Base-by-base conservation (phyloP, 2,329 filamentous ascomycete species). In the Amesomyces nigricolor region DNA sequence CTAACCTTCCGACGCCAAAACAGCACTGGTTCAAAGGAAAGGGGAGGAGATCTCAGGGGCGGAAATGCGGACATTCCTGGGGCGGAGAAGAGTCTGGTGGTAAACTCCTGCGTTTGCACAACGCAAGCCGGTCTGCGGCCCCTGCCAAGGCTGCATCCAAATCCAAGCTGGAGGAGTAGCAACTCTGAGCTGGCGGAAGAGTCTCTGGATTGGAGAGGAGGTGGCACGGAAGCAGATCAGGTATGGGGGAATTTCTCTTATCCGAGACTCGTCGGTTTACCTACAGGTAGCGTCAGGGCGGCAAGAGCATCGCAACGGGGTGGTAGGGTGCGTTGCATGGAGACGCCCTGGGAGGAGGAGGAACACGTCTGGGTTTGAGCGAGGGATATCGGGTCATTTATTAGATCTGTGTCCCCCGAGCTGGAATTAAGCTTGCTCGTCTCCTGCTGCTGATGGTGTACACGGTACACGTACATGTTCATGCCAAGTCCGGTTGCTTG, bases 21-120 rank as follows among this genome's bases (percentile, higher is more conserved):
- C 14, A 43, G 22, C 43, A 42, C 39, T n/a, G 17, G 45, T 13
- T 6, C 16, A 2, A 56, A 58, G 22, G 50, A 45, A 11, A 58
- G 44, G 17, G 32, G 13, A 9, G 47, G 49, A n/a, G 47, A 26
- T 29, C 43, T 44, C 32, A 51, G 51, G 46, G 45, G 47, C 8
- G 32, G 29, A 29, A 48, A 30, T n/a, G 26, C 17, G 11, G 37
- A 43, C 8, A 7, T 5, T 4, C 14, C 38, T 0, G 44, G n/a
- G 16, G 26, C 42, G 30, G 44, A 46, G 40, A 29, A 43, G 35
- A 43, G 53, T 17, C 16, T 58, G 11, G 19, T 54, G 8, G 8
- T 46, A 11, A 32, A 46, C 22, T 39, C 32, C 2, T 40, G 39
- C n/a, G 42, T 47, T n/a, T 16, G 43, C 16, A 10, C 35, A 9